A percentile compares a stretch with the other conserved stretches of the same genome.
phyloP scores from a whole-genome alignment of 78 protist species.

The Chrysochromulina tobinii region DNA sequence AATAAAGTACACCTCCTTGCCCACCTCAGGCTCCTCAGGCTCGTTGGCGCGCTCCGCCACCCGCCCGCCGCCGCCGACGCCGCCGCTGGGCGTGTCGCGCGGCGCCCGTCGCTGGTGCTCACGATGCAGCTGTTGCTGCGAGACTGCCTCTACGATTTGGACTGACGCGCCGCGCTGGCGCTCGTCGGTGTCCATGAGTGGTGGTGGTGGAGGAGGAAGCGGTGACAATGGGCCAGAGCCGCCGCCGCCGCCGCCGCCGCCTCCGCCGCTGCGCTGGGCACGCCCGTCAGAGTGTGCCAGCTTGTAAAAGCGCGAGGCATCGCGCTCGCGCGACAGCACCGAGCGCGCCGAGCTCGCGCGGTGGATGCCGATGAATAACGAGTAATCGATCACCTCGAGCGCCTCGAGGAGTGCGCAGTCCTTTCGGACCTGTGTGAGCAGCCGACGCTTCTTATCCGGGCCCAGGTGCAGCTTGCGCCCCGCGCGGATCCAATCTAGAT shows the following conservation, averaged over 20 bases:
- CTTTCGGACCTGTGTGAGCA: not conserved
- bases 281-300: too few relatives aligned
- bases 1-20: not conserved
- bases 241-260: not conserved
- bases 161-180: too few relatives aligned
- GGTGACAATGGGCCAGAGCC: not conserved
- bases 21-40: not conserved
- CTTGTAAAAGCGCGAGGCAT: too few relatives aligned
- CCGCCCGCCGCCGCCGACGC: too few relatives aligned
- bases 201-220: too few relatives aligned
- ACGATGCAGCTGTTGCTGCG: not conserved
- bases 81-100: too few relatives aligned
- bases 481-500: not conserved
- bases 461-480: not conserved
- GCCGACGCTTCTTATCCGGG: not conserved
- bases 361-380: slow-evolving; percentile 3
- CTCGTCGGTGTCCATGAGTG: too few relatives aligned
- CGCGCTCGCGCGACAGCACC: too few relatives aligned
- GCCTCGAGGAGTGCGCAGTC: slow-evolving; percentile 2
- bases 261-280: not conserved
- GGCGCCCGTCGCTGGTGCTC: not conserved
- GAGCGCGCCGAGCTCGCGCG: not conserved
- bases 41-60: too few relatives aligned
- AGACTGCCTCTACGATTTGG: too few relatives aligned
- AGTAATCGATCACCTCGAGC: slow-evolving; percentile 10